Percentiles rank a stretch among this genome's conserved stretches.
These are phyloP conservation scores for Tephrocybe sp. DNA, from an alignment of 768 basidiomycete species.

Conservation along the genomic window DNA sequence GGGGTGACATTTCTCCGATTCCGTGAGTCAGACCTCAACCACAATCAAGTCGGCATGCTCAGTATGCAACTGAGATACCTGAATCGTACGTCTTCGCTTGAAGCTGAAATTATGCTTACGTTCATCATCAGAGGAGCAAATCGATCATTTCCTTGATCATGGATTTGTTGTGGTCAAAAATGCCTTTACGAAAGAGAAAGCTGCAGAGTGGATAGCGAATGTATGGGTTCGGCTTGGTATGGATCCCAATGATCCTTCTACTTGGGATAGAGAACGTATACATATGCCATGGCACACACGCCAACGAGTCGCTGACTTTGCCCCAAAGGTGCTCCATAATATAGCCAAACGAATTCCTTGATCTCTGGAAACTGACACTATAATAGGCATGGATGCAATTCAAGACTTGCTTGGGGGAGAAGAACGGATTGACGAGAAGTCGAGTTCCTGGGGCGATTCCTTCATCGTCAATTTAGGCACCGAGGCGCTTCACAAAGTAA, in stretches of 20 bases:
- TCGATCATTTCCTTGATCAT: constrained; percentile 52
- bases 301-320: constrained; percentile 44
- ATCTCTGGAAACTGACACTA: neutral
- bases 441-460: constrained; percentile 52
- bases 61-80: constrained; percentile 33
- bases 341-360: neutral
- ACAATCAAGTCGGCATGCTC: neutral
- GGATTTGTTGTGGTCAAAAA: constrained; percentile 52
- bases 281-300: constrained; percentile 55
- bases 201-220: constrained; percentile 46
- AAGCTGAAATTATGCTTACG: constrained; percentile 1
- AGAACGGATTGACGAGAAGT: constrained; percentile 50
- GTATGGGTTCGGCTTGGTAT: constrained; percentile 52
- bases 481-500: constrained; percentile 32
- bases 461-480: constrained; percentile 64
- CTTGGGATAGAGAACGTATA: constrained; percentile 50
- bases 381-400: constrained; percentile 55
- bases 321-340: constrained; percentile 44
- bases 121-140: constrained; percentile 37
- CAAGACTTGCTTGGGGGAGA: constrained; percentile 59
- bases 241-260: constrained; percentile 51
- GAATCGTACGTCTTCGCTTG: constrained; percentile 24
- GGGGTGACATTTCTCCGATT: too few relatives aligned
- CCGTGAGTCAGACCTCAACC: neutral
- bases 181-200: constrained; percentile 52